Conservation (phyloP, 345 rosid species). For the Populus davidiana region DNA sequence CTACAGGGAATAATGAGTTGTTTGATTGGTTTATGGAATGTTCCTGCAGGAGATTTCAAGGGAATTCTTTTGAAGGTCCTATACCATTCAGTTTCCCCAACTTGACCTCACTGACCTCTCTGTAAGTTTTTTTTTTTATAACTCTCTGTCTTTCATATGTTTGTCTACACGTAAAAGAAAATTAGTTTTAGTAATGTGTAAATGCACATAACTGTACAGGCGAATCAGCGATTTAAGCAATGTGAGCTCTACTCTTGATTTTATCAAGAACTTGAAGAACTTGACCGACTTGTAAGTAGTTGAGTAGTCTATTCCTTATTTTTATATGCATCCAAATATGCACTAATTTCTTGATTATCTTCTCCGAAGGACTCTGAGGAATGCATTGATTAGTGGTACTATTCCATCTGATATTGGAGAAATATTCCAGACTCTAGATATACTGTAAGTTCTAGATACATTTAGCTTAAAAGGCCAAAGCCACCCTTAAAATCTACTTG, state of each 20-base stretch:
- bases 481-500: background rate
- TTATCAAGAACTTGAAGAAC: slow-evolving; percentile 33
- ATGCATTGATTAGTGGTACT: slow-evolving; percentile 24
- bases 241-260: slow-evolving; percentile 43
- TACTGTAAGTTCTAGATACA: slow-evolving; percentile 26
- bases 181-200: background rate
- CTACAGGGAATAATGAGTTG: background rate
- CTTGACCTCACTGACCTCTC: slow-evolving; percentile 19
- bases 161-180: background rate
- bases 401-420: slow-evolving; percentile 32
- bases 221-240: slow-evolving; percentile 34
- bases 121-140: slow-evolving; percentile 30
- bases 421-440: slow-evolving; percentile 1
- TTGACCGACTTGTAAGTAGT: slow-evolving; percentile 41
- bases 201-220: slow-evolving; percentile 18
- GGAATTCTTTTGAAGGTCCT: slow-evolving; percentile 43
- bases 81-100: slow-evolving; percentile 40
- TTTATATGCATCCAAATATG: background rate
- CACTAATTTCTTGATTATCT: background rate
- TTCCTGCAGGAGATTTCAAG: slow-evolving; percentile 30
- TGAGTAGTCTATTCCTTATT: background rate
- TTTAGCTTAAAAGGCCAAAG: background rate
- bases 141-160: background rate
- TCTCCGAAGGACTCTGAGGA: slow-evolving; percentile 25
- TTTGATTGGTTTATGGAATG: background rate